Evolutionary conservation across 345 rosid genomes (phyloP).

Genomic region (Ceriops tagal): DNA sequence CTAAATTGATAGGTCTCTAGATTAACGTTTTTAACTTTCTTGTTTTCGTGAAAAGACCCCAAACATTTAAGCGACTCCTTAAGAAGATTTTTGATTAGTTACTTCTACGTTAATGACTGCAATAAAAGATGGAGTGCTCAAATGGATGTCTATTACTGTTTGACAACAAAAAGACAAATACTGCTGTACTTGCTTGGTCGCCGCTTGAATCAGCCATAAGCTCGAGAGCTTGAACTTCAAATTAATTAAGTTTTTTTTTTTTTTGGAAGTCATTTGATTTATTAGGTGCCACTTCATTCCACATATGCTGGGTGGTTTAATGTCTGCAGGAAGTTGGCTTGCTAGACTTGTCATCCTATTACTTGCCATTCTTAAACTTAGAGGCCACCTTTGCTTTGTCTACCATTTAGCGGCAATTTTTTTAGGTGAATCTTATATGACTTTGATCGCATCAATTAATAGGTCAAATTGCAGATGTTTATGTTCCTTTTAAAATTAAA

Average conservation of each 20-base stretch:
- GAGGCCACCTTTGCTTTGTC: not conserved
- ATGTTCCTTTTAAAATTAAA: too few relatives aligned
- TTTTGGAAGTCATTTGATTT: too few relatives aligned
- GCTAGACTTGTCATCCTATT: too few relatives aligned
- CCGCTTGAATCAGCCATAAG: slow-evolving; percentile 14
- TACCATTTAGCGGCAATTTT: not conserved
- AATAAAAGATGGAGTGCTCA: too few relatives aligned
- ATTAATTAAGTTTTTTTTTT: not conserved
- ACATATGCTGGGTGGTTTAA: not conserved
- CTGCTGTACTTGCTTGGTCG: slow-evolving; percentile 7
- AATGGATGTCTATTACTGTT: too few relatives aligned
- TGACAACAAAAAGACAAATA: not conserved
- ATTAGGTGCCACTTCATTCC: slow-evolving; percentile 2
- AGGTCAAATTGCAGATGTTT: too few relatives aligned
- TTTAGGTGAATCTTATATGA: not conserved
- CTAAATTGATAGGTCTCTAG: too few relatives aligned
- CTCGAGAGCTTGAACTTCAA: slow-evolving; percentile 9
- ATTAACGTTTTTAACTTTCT: too few relatives aligned
- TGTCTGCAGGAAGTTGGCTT: slow-evolving; percentile 1
- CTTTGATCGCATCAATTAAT: not conserved
- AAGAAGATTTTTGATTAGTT: not conserved
- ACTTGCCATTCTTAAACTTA: too few relatives aligned
- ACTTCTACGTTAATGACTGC: too few relatives aligned
- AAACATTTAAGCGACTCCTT: not conserved
- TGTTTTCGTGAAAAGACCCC: too few relatives aligned